phyloP scores from a whole-genome alignment of 768 basidiomycete genomes.

The Dendrothele bispora region DNA sequence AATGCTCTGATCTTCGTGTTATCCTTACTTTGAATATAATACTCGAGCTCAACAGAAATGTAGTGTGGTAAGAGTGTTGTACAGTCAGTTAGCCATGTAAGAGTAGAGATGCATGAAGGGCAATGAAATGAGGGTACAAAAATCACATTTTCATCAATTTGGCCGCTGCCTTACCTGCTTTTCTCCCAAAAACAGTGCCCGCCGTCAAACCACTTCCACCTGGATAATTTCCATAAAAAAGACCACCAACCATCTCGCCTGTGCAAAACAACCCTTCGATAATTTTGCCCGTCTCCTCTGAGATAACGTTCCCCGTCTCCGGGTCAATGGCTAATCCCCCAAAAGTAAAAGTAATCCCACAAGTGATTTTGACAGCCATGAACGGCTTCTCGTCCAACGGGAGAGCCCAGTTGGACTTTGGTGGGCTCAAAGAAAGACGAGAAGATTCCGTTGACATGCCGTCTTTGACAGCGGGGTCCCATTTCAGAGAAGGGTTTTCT shows the following conservation, averaged over 20 bases:
- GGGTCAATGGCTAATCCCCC: slow-evolving; percentile 65
- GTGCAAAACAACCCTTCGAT: slow-evolving; percentile 63
- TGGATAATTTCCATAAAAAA: slow-evolving; percentile 69
- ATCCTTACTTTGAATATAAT: no score
- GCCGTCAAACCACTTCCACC: slow-evolving; percentile 43
- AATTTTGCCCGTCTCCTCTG: slow-evolving; percentile 32
- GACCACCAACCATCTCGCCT: slow-evolving; percentile 67
- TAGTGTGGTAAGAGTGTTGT: no score
- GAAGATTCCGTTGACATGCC: slow-evolving; percentile 52
- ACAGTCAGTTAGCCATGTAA: no score
- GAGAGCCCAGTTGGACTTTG: slow-evolving; percentile 74
- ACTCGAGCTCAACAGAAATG: no score
- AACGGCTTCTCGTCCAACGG: slow-evolving; percentile 52
- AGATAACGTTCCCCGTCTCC: slow-evolving; percentile 49
- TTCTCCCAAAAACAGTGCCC: slow-evolving; percentile 10
- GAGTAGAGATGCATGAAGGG: no score
- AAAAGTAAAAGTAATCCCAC: slow-evolving; percentile 75
- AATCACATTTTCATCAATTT: neutral
- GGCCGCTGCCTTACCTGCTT: slow-evolving; percentile 6
- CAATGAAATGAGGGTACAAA: neutral
- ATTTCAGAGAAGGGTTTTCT: slow-evolving; percentile 34
- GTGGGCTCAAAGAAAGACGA: slow-evolving; percentile 31
- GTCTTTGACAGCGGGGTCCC: slow-evolving; percentile 70
- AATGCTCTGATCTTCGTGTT: no score
- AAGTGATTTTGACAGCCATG: slow-evolving; percentile 65